Conservation (phyloP, 73 alveolate species). For the Paramecium bursaria region DNA sequence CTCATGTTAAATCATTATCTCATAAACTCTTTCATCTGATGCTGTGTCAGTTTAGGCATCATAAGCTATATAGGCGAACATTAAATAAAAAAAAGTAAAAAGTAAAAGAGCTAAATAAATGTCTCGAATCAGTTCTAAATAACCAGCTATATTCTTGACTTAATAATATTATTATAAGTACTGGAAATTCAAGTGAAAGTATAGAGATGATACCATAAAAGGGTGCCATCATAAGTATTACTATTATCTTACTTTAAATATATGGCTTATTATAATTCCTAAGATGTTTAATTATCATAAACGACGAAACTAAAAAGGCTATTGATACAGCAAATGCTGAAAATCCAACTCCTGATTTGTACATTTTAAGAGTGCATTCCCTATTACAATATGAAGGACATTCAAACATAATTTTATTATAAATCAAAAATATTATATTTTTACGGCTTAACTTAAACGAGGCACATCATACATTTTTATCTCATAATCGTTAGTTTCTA, state of each 20-base stretch:
- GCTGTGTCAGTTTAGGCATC: slow-evolving; percentile 34
- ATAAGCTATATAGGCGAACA: slow-evolving; percentile 69
- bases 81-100: slow-evolving; percentile 66
- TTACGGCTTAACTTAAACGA: slow-evolving; percentile 39
- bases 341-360: too few relatives aligned
- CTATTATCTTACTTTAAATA: slow-evolving; percentile 54
- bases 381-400: too few relatives aligned
- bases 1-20: slow-evolving; percentile 65
- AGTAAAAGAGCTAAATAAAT: slow-evolving; percentile 60
- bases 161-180: background rate
- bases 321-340: too few relatives aligned
- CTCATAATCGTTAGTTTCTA: background rate
- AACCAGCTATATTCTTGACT: slow-evolving; percentile 61
- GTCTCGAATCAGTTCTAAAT: slow-evolving; percentile 68
- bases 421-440: slow-evolving; percentile 51
- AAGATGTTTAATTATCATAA: slow-evolving; percentile 29
- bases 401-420: too few relatives aligned
- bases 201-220: slow-evolving; percentile 67
- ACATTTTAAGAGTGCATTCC: too few relatives aligned
- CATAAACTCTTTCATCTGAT: slow-evolving; percentile 69
- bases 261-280: slow-evolving; percentile 27
- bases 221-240: slow-evolving; percentile 71
- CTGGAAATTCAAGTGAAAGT: slow-evolving; percentile 59
- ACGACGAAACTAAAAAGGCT: slow-evolving; percentile 17
- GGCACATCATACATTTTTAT: background rate